Base-by-base conservation (phyloP, 805 yeast species). In the Ogataea trehaloabstinens region DNA sequence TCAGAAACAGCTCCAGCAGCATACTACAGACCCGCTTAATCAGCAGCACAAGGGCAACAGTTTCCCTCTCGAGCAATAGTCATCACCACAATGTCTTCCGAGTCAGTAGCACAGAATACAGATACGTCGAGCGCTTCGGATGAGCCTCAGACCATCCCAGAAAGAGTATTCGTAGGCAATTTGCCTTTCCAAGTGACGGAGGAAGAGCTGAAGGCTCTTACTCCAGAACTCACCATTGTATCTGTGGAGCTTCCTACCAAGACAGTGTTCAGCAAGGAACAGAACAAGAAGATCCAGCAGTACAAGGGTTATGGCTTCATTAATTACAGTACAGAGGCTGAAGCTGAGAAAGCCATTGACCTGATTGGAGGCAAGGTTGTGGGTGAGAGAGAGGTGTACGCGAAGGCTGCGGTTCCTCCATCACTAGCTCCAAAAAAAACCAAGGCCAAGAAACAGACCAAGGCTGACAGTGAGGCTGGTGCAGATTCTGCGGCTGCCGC, bases 281-380 rank as follows among this genome's bases (percentile, higher is more conserved):
- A 48, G 31, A 53, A 53, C 25, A 44, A 52, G 20, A 45, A 38
- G 8, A 47, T 56, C 24, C 43, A 49, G 30, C 54, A 53, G 30
- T 55, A 61, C 5, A 55, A 54, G 40, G 67, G 67, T 32, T 56
- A 50, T 45, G 78, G 72, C 1, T 77, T 82, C 55, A 76, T 80
- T 46, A 74, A 74, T 47, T 78, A 82, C 48, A 69, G 76, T 35
- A 64, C 71, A 42, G 77, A 80, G 48, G 84, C 75, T 35, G 70
- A 71, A 31, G 95, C 87, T 54, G 64, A 73, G 53, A 66, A 70
- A 57, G 96, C 95, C n/a, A 76, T 60, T 20, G 49, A 42, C n/a
- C 47, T 52, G 16, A 52, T 58, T 24, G 50, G 52, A 15, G 64
- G 61, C 24, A 54, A 58, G 40, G 48, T 42, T 11, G 53, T 64